These are phyloP conservation scores for Blastobotrys aristatus DNA, from an alignment of 1,139 yeast species.

Conservation along the genomic window DNA sequence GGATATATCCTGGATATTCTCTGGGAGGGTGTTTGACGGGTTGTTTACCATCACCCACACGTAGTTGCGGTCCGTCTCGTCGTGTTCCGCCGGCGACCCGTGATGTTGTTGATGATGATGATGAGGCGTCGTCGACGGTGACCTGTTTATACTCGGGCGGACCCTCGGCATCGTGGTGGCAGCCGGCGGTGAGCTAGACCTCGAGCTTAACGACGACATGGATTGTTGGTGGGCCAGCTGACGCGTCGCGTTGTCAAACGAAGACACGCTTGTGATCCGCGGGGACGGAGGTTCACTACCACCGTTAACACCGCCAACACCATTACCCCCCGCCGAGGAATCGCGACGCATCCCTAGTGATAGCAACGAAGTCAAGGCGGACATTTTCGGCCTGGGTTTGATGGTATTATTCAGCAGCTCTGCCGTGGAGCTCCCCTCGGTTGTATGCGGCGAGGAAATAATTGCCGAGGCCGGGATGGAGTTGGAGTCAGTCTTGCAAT, in stretches of 20 bases:
- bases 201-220: not conserved
- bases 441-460: conserved; percentile 20
- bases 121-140: not conserved
- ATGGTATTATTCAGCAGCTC: conserved; percentile 23
- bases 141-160: not conserved
- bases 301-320: not conserved
- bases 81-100: conserved; percentile 11
- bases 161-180: not conserved
- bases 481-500: conserved; percentile 17
- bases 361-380: conserved; percentile 24
- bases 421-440: conserved; percentile 10
- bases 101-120: not conserved
- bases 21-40: conserved; percentile 28
- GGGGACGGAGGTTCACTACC: not conserved
- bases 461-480: conserved; percentile 25
- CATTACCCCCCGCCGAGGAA: not conserved
- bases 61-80: conserved; percentile 19
- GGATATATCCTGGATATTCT: conserved; percentile 25
- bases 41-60: conserved; percentile 30
- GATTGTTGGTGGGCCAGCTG: not conserved
- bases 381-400: conserved; percentile 18
- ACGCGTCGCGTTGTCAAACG: not conserved
- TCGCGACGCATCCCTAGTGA: conserved; percentile 13
- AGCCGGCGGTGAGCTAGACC: not conserved
- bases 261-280: not conserved